Percentiles rank a stretch among this genome's conserved stretches.
Conservation (phyloP, 192 early-diverging fungal species). For the Dissophora globulifera region DNA sequence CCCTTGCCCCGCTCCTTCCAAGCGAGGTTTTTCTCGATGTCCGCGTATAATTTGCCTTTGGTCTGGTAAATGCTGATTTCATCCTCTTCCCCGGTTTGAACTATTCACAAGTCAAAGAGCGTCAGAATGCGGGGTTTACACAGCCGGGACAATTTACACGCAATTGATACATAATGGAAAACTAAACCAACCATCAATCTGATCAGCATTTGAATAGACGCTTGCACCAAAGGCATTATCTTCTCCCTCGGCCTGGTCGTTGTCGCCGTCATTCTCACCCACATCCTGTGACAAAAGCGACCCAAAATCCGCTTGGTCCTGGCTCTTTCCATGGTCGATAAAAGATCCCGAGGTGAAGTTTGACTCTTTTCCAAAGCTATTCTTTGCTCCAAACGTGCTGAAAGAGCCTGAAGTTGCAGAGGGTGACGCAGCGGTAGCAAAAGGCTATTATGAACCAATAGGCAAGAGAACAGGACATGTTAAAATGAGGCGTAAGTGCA, state of each 20-base stretch:
- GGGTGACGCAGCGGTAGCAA: slow-evolving; percentile 1
- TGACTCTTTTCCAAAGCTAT: slow-evolving; percentile 32
- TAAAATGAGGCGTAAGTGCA: no score
- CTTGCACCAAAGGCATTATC: slow-evolving; percentile 29
- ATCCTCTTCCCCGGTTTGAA: slow-evolving; percentile 46
- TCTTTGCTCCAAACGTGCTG: slow-evolving; percentile 37
- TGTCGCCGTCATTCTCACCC: slow-evolving; percentile 11
- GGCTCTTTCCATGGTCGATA: slow-evolving; percentile 9
- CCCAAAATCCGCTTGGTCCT: slow-evolving; percentile 38
- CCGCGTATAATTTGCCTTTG: slow-evolving; percentile 46
- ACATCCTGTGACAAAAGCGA: slow-evolving; percentile 33
- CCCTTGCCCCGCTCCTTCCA: slow-evolving; percentile 51
- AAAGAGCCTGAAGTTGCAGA: slow-evolving; percentile 8
- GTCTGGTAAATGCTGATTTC: slow-evolving; percentile 38
- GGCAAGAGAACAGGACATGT: no score
- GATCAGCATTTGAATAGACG: slow-evolving; percentile 36
- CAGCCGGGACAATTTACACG: no score
- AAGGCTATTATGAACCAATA: no score
- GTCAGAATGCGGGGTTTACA: no score
- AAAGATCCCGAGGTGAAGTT: slow-evolving; percentile 39
- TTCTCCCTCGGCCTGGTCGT: slow-evolving; percentile 19
- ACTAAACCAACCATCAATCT: slow-evolving; percentile 30
- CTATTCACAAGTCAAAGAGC: slow-evolving; percentile 8
- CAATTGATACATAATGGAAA: no score
- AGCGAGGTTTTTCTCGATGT: slow-evolving; percentile 29